Conservation (phyloP, 73 alveolate genomes). For the Paramecium sexaurelia region DNA sequence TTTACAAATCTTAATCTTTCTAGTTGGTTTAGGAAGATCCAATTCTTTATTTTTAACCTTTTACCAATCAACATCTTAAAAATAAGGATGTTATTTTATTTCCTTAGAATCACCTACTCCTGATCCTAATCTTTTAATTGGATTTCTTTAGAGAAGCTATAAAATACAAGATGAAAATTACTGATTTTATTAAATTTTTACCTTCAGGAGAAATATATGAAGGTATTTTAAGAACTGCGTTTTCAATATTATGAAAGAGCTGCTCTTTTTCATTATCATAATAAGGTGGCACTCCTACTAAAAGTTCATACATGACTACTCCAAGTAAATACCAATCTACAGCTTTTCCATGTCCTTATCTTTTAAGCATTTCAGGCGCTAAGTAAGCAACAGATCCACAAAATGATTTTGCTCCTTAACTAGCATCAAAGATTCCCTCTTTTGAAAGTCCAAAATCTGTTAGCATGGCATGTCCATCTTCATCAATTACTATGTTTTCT, state of each 20-base stretch:
- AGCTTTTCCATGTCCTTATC: slow-evolving; percentile 97
- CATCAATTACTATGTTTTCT: slow-evolving; percentile 85
- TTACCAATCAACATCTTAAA: slow-evolving; percentile 23
- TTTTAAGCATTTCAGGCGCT: slow-evolving; percentile 97
- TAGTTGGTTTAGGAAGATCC: slow-evolving; percentile 48
- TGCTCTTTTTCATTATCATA: slow-evolving; percentile 83
- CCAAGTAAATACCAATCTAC: slow-evolving; percentile 98
- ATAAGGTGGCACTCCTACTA: slow-evolving; percentile 96
- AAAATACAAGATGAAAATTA: slow-evolving; percentile 56
- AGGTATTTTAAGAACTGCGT: slow-evolving; percentile 77
- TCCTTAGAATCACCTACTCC: slow-evolving; percentile 85
- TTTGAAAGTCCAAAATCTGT: slow-evolving; percentile 96
- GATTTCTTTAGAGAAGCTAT: slow-evolving; percentile 89
- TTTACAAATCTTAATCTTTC: slow-evolving; percentile 54
- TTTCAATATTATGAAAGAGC: slow-evolving; percentile 82
- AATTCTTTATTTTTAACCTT: slow-evolving; percentile 64
- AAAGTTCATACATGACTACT: slow-evolving; percentile 94
- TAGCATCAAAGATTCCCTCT: slow-evolving; percentile 90
- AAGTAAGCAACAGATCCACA: slow-evolving; percentile 96
- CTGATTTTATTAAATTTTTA: slow-evolving; percentile 66
- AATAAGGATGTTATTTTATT: not conserved
- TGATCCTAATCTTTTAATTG: slow-evolving; percentile 92
- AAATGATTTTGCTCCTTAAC: slow-evolving; percentile 82
- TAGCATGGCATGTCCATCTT: slow-evolving; percentile 94
- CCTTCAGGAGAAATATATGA: slow-evolving; percentile 72